Base-by-base conservation (phyloP, 1,284 basidiomycete genomes). In the Omphalotus olearius region DNA sequence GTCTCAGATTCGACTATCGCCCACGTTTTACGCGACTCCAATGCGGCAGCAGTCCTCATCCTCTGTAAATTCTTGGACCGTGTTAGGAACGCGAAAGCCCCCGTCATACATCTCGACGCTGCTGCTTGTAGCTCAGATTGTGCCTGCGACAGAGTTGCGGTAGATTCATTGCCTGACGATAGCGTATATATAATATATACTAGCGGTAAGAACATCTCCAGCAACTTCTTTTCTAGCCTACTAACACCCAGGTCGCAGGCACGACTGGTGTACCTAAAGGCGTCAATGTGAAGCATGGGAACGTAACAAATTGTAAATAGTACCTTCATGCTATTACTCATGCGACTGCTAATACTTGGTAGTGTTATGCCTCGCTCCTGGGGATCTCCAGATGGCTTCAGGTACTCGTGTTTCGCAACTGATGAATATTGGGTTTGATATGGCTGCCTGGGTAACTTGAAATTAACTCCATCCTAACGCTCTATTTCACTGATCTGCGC, bases 151-250 rank as follows among this genome's bases (percentile, higher is more conserved):
- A 72, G 55, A 71, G 65, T 20, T 36, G 16, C 4, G 46, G 74
- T 78, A 55, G 52, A 69, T 16, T 70, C 70, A 3, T 66, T 63
- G 30, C 25, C 72, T 6, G 62, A 65, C n/a, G 73, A 79, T 57
- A 74, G 73, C 37, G 74, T 72, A 10, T 82, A 82, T 64, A 74
- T 81, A 36, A 82, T 83, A 49, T 83, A 82, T 60, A 82, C 79
- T 6, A 80, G 78, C 44, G 80, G 80, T 81, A 59, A 50, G 73
- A 33, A 33, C 30, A 13, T 33, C 3, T 33, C 13, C 3, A 10
- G 45, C 39, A 28, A 4, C 6, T 54, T 23, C 51, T 26, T 52
- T 36, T 33, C 18, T 16, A 35, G 17, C 37, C 14, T 25, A 23
- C 38, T 56, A 25, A 51, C 17, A 40, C 9, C 47, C 28, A 25